Evolutionary conservation across 1,139 yeast species (phyloP).

Genomic region (Protomyces gravidus): DNA sequence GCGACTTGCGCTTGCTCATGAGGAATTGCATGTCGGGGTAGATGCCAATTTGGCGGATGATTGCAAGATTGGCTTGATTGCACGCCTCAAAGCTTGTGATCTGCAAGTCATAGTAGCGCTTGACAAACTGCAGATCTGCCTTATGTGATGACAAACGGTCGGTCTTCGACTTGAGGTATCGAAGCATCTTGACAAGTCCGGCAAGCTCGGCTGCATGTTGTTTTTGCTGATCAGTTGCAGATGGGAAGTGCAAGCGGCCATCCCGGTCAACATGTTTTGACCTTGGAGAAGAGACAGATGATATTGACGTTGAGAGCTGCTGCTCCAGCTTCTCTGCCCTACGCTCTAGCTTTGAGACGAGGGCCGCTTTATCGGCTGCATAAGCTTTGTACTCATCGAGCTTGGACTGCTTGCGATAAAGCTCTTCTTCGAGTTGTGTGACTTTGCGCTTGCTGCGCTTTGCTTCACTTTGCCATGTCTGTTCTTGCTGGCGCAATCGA

Average conservation of each 20-base stretch:
- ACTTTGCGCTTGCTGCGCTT: conserved; percentile 4
- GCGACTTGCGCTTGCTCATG: conserved; percentile 23
- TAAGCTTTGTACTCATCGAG: conserved; percentile 6
- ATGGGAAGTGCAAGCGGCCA: too few relatives aligned
- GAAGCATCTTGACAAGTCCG: conserved; percentile 33
- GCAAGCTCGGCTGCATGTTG: conserved; percentile 32
- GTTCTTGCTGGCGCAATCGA: background rate
- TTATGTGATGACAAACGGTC: conserved; percentile 32
- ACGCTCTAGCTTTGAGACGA: conserved; percentile 10
- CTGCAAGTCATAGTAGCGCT: conserved; percentile 34
- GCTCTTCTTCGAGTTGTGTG: conserved; percentile 5
- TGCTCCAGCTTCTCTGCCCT: background rate
- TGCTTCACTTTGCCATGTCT: background rate
- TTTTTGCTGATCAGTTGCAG: background rate
- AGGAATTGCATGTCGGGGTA: conserved; percentile 33
- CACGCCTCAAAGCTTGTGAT: conserved; percentile 35
- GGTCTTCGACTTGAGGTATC: conserved; percentile 32
- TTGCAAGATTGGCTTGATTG: conserved; percentile 34
- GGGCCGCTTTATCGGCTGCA: conserved; percentile 4
- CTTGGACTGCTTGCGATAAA: conserved; percentile 1
- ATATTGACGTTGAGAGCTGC: background rate
- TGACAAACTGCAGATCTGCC: conserved; percentile 33
- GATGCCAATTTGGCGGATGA: conserved; percentile 35
- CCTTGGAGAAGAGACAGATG: background rate
- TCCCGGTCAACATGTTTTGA: background rate